phyloP scores from a whole-genome alignment of 2,329 filamentous ascomycete genomes.

The Colletotrichum kahawae region DNA sequence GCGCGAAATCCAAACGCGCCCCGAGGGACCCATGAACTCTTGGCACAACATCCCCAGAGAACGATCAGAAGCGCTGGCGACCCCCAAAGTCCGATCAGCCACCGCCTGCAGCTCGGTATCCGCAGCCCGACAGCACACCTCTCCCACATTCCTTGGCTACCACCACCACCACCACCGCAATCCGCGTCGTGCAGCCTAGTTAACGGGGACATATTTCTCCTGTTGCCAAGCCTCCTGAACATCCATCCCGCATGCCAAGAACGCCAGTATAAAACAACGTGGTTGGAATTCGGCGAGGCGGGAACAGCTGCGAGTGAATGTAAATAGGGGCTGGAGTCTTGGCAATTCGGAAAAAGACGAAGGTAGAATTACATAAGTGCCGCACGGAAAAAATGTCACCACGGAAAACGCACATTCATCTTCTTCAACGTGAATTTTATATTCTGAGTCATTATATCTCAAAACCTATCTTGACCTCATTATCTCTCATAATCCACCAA shows the following conservation, averaged over 20 bases:
- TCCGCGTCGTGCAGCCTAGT: neutral
- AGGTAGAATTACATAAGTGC: neutral
- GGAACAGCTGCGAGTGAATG: neutral
- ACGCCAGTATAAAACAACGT: neutral
- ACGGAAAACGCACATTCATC: neutral
- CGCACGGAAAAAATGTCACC: neutral
- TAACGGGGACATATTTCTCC: neutral
- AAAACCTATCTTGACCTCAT: neutral
- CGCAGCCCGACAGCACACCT: neutral
- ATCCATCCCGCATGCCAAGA: constrained; percentile 1
- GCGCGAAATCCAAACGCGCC: neutral
- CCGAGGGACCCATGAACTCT: neutral
- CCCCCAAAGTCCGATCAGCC: neutral
- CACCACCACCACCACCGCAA: neutral
- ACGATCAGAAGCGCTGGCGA: neutral
- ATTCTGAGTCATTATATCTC: neutral
- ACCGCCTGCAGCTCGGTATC: constrained; percentile 2
- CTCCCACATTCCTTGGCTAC: neutral
- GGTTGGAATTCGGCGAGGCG: neutral
- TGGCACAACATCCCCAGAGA: neutral
- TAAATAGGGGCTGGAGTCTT: neutral
- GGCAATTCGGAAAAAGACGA: neutral
- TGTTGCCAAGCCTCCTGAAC: neutral
- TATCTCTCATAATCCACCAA: neutral
- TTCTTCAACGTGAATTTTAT: neutral